These are phyloP conservation scores for Eucalyptus marginata DNA, from an alignment of 345 rosid species.

Conservation along the genomic window DNA sequence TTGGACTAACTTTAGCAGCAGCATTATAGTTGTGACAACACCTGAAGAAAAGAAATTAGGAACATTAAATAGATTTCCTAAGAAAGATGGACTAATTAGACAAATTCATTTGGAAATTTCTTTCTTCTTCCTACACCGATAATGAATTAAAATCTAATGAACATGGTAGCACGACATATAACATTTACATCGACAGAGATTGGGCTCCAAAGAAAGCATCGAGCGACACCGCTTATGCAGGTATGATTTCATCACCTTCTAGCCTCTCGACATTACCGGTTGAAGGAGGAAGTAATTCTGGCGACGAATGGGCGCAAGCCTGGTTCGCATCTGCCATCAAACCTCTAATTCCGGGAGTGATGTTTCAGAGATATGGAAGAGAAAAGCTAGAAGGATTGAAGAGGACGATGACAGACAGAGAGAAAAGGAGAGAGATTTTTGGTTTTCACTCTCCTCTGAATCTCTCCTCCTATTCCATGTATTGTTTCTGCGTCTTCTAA, in stretches of 20 bases:
- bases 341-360: neutral
- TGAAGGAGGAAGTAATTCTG: conserved; percentile 18
- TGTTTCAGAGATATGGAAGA: neutral
- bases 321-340: conserved; percentile 3
- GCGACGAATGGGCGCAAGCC: conserved; percentile 33
- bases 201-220: neutral
- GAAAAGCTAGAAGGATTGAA: neutral
- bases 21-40: conserved; percentile 44
- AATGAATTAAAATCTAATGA: neutral
- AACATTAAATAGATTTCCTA: neutral
- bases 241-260: conserved; percentile 19
- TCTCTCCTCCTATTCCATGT: neutral
- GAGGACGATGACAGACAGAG: neutral
- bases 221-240: neutral
- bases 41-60: conserved; percentile 12
- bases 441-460: neutral
- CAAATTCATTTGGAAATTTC: neutral
- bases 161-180: neutral
- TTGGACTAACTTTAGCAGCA: conserved; percentile 55
- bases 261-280: conserved; percentile 2
- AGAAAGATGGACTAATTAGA: neutral
- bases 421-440: neutral
- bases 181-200: neutral
- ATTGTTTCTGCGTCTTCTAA: neutral
- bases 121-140: neutral